Evolutionary conservation across 345 rosid species (phyloP).

Genomic region (Heritiera littoralis): DNA sequence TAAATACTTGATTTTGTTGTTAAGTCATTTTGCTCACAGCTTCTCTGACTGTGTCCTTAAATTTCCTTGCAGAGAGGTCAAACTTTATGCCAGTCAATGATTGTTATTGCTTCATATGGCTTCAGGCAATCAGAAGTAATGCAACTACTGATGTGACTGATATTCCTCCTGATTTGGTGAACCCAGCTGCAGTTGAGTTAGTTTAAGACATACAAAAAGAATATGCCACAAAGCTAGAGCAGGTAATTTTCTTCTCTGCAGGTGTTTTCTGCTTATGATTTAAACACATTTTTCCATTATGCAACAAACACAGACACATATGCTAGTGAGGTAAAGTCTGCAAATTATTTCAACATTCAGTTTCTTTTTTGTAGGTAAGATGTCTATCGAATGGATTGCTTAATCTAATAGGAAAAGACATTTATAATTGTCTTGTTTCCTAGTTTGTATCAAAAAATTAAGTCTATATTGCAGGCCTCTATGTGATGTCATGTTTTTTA

Average conservation of each 20-base stretch:
- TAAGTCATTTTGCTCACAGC: neutral
- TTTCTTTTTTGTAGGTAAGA: neutral
- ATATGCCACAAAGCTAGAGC: conserved; percentile 17
- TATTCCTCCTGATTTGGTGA: no score
- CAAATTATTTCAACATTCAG: neutral
- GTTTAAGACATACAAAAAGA: conserved; percentile 39
- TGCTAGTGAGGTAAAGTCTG: neutral
- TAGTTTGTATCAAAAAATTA: neutral
- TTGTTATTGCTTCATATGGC: conserved; percentile 11
- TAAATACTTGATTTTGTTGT: neutral
- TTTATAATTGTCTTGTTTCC: neutral
- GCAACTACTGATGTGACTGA: conserved; percentile 33
- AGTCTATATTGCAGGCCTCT: neutral
- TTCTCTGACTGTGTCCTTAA: neutral
- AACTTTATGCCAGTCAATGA: conserved; percentile 21
- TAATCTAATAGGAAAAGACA: neutral
- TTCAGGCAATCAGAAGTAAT: conserved; percentile 50
- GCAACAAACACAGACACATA: neutral
- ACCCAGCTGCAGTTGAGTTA: conserved; percentile 54
- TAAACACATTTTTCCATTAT: neutral
- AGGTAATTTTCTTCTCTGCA: conserved; percentile 2
- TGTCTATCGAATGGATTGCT: neutral
- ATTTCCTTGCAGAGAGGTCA: neutral
- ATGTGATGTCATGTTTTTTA: neutral
- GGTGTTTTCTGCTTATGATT: neutral